These are phyloP conservation scores for Linderina pennispora DNA, from an alignment of 192 early-diverging fungal species.

Conservation along the genomic window DNA sequence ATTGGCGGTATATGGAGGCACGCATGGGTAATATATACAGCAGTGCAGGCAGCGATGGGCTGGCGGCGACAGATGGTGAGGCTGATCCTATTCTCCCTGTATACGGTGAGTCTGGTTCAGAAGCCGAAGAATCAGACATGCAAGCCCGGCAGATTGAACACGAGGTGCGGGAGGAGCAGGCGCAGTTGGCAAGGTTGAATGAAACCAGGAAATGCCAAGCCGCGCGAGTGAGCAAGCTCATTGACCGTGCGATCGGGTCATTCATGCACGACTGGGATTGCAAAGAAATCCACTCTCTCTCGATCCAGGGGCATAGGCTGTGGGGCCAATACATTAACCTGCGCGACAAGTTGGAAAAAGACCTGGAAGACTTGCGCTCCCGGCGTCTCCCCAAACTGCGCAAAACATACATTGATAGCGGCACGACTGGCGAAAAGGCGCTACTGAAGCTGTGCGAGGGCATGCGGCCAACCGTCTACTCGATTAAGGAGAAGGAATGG, in stretches of 20 bases:
- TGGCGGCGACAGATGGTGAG: not conserved
- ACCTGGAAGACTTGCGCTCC: conserved; percentile 3
- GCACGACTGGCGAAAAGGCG: conserved; percentile 4
- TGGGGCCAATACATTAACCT: conserved; percentile 10
- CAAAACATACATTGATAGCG: conserved; percentile 11
- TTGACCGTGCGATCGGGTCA: conserved; percentile 4
- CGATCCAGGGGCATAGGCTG: not conserved
- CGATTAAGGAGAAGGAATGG: conserved; percentile 18
- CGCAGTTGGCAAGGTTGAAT: not conserved
- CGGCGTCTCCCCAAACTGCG: conserved; percentile 12
- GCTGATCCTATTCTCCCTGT: conserved; percentile 26
- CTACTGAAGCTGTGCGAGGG: conserved; percentile 7
- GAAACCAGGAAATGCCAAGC: conserved; percentile 3
- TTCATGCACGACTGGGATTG: conserved; percentile 16
- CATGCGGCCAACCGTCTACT: conserved; percentile 10
- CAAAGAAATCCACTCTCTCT: conserved; percentile 1
- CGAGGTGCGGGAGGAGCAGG: conserved; percentile 2
- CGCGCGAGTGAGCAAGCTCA: not conserved
- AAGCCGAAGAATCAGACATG: conserved; percentile 12
- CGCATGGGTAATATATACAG: not conserved
- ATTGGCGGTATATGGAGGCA: conserved; percentile 1
- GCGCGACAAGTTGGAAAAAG: not conserved
- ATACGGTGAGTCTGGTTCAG: conserved; percentile 42
- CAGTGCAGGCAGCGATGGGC: not conserved
- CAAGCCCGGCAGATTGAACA: conserved; percentile 13